A percentile compares a stretch with the other conserved stretches of the same genome.
Evolutionary conservation across 2,329 filamentous ascomycete genomes (phyloP).

Genomic region (Cryphonectria carpinicola): DNA sequence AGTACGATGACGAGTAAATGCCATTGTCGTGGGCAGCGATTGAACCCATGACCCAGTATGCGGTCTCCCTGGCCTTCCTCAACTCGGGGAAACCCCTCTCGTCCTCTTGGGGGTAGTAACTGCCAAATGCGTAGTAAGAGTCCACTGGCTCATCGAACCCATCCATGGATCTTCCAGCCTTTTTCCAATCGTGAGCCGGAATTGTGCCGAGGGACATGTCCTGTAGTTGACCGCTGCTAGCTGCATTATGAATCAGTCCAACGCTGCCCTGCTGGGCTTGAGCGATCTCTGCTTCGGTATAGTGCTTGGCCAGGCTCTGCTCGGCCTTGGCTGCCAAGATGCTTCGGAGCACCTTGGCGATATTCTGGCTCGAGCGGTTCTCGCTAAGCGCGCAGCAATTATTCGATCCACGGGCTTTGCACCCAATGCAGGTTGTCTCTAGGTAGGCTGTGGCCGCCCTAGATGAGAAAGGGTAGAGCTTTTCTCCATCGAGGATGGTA

Average conservation of each 20-base stretch:
- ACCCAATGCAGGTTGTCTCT: not conserved
- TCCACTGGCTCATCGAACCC: too few relatives aligned
- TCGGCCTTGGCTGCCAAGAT: not conserved
- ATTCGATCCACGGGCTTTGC: not conserved
- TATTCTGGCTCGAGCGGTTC: not conserved
- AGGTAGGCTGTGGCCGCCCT: not conserved
- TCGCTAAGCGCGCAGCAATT: not conserved
- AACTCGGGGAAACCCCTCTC: not conserved
- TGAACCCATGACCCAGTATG: not conserved
- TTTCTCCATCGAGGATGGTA: not conserved
- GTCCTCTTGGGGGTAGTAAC: too few relatives aligned
- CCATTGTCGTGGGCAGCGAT: not conserved
- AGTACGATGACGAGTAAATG: not conserved
- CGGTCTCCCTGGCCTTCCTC: not conserved
- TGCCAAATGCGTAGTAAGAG: too few relatives aligned
- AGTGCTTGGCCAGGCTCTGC: not conserved
- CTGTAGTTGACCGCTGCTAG: not conserved
- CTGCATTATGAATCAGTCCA: not conserved
- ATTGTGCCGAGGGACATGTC: too few relatives aligned
- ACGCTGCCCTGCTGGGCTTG: not conserved
- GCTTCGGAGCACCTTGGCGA: not conserved
- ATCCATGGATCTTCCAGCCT: too few relatives aligned
- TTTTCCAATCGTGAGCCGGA: too few relatives aligned
- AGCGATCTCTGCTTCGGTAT: not conserved
- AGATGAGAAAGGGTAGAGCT: not conserved